Conservation (phyloP, 78 protist genomes). For the slime mould (Dictyostelium discoideum) region DNA sequence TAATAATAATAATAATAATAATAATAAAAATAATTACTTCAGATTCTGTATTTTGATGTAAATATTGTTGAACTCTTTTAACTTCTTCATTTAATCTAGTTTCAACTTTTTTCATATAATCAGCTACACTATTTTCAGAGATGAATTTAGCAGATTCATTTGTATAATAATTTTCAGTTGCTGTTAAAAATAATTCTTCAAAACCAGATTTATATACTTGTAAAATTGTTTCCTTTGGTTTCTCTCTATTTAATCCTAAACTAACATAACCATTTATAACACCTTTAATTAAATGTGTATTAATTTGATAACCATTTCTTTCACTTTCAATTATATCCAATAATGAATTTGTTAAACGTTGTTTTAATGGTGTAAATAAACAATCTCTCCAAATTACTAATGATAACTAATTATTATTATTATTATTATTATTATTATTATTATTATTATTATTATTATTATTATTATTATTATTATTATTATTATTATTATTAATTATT, state of each 20-base stretch:
- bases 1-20: neutral
- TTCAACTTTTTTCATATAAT: constrained; percentile 90
- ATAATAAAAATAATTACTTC: constrained; percentile 6
- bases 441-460: no score
- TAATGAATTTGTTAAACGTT: constrained; percentile 77
- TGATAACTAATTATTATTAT: constrained; percentile 65
- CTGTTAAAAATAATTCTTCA: constrained; percentile 82
- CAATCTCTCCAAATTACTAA: constrained; percentile 89
- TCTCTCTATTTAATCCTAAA: constrained; percentile 78
- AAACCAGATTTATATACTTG: constrained; percentile 82
- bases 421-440: no score
- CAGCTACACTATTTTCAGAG: constrained; percentile 82
- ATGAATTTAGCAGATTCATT: constrained; percentile 79
- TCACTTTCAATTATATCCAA: constrained; percentile 85
- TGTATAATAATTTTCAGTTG: constrained; percentile 85
- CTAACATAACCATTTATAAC: constrained; percentile 85
- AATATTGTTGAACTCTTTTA: constrained; percentile 78
- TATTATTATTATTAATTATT: no score
- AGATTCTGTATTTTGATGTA: constrained; percentile 69
- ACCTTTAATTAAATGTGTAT: constrained; percentile 67
- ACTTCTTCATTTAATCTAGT: constrained; percentile 85
- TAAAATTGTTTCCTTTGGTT: constrained; percentile 79
- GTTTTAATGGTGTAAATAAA: constrained; percentile 81
- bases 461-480: no score
- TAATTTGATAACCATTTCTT: constrained; percentile 88